Percentiles rank a stretch among this genome's conserved stretches.
Evolutionary conservation across 129 eudicot genomes (phyloP).

Genomic region (Deinandra increscens): DNA sequence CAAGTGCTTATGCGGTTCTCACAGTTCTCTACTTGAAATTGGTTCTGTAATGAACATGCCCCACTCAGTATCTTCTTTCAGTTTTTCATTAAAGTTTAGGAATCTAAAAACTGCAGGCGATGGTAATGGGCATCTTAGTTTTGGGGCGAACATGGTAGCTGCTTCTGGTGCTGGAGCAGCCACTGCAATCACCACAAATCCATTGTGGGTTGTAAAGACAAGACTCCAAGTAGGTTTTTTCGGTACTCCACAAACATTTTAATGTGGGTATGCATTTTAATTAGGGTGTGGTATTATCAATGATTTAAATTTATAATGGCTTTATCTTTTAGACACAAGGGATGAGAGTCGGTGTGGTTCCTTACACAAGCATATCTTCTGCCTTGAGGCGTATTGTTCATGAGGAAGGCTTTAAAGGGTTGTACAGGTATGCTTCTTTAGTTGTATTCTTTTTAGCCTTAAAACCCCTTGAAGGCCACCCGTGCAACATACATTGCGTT

Average conservation of each 20-base stretch:
- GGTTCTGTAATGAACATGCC: not conserved
- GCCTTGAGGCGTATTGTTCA: conserved; percentile 74
- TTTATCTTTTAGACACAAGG: conserved; percentile 75
- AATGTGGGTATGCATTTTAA: not conserved
- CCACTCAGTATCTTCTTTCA: not conserved
- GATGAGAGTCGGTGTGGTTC: conserved; percentile 90
- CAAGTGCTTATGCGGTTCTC: not conserved
- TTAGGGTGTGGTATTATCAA: not conserved
- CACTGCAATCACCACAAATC: conserved; percentile 84
- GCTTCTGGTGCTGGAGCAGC: conserved; percentile 99
- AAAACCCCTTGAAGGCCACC: not conserved
- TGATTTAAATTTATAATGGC: not conserved
- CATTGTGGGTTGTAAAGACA: conserved; percentile 97
- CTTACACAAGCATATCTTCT: conserved; percentile 74
- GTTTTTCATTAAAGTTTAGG: not conserved
- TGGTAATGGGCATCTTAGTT: conserved; percentile 54
- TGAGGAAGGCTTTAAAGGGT: conserved; percentile 92
- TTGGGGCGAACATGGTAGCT: conserved; percentile 89
- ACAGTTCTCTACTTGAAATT: not conserved
- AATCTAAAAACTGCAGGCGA: conserved; percentile 41
- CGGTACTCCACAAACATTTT: not conserved
- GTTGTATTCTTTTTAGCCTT: not conserved
- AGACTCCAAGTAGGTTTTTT: conserved; percentile 72
- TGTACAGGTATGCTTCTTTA: conserved; percentile 65
- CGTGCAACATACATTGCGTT: not conserved